Percentiles rank a stretch among this genome's conserved stretches.
Conservation (phyloP, 2,329 filamentous ascomycete species). For the Xylaria arbuscula region DNA sequence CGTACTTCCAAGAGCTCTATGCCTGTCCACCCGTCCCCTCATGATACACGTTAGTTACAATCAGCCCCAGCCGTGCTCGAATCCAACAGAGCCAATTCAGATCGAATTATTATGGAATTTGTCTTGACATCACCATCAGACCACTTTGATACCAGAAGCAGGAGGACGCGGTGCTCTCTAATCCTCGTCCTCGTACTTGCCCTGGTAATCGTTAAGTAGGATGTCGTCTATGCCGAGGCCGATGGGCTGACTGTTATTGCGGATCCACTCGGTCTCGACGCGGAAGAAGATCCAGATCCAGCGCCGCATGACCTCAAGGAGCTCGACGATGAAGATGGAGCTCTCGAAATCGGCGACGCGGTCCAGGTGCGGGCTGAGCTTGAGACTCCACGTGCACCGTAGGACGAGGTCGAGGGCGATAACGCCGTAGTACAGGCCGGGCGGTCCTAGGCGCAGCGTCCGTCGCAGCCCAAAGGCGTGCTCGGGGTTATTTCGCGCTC, state of each 20-base stretch:
- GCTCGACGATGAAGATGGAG: slow-evolving; percentile 87
- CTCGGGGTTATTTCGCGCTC: slow-evolving; percentile 63
- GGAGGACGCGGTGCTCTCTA: slow-evolving; percentile 40
- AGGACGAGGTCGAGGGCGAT: slow-evolving; percentile 82
- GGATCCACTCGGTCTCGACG: slow-evolving; percentile 91
- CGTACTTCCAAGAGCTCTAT: slow-evolving; percentile 5
- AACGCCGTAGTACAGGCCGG: slow-evolving; percentile 83
- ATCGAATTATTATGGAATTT: background rate
- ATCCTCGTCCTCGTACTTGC: slow-evolving; percentile 68
- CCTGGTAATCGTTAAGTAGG: slow-evolving; percentile 76
- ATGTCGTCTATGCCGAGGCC: slow-evolving; percentile 74
- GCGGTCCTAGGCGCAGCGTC: slow-evolving; percentile 76
- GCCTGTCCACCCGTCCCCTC: slow-evolving; percentile 10
- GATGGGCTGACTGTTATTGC: slow-evolving; percentile 56
- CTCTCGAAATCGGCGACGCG: slow-evolving; percentile 88
- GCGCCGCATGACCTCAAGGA: slow-evolving; percentile 85
- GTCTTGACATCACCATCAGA: slow-evolving; percentile 1
- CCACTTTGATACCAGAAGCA: slow-evolving; percentile 22
- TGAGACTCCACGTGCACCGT: slow-evolving; percentile 90
- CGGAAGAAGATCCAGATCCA: slow-evolving; percentile 99
- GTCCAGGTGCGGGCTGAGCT: slow-evolving; percentile 83
- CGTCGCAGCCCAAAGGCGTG: slow-evolving; percentile 83
- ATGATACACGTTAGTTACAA: slow-evolving; percentile 29
- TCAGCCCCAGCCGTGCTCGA: background rate
- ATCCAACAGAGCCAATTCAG: background rate